Percentiles rank a stretch among this genome's conserved stretches.
Conservation (phyloP, 75 land plant species). For the Selaginella tamariscina region DNA sequence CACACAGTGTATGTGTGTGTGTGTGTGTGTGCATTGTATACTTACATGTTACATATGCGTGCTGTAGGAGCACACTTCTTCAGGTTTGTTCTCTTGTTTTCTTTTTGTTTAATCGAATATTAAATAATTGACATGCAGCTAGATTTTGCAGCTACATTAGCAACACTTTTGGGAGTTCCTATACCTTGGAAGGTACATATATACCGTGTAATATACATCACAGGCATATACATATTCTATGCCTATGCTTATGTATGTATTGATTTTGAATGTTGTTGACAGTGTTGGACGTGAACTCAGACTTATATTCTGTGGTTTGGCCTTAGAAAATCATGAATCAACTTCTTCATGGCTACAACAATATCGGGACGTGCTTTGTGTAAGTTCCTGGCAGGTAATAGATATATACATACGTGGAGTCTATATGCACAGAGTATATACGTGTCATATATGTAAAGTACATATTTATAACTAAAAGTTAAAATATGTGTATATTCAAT, state of each 20-base stretch:
- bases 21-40: background rate
- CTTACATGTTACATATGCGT: background rate
- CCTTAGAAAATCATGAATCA: background rate
- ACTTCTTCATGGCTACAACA: slow-evolving; percentile 7
- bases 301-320: slow-evolving; percentile 49
- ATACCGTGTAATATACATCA: no score
- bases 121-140: slow-evolving; percentile 39
- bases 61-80: background rate
- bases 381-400: slow-evolving; percentile 89
- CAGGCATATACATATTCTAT: no score
- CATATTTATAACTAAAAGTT: no score
- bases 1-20: no score
- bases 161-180: slow-evolving; percentile 79
- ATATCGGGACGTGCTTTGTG: slow-evolving; percentile 59
- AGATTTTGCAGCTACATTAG: slow-evolving; percentile 79
- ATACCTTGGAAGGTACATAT: slow-evolving; percentile 85
- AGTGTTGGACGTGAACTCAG: slow-evolving; percentile 82
- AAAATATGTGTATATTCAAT: no score
- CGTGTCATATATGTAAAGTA: no score
- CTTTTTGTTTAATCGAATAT: background rate
- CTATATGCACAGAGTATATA: no score
- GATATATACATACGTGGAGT: no score
- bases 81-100: no score
- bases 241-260: background rate
- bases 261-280: slow-evolving; percentile 7